Evolutionary conservation across 2,329 filamentous ascomycete species (phyloP).

Genomic region (Lachnellula suecica): DNA sequence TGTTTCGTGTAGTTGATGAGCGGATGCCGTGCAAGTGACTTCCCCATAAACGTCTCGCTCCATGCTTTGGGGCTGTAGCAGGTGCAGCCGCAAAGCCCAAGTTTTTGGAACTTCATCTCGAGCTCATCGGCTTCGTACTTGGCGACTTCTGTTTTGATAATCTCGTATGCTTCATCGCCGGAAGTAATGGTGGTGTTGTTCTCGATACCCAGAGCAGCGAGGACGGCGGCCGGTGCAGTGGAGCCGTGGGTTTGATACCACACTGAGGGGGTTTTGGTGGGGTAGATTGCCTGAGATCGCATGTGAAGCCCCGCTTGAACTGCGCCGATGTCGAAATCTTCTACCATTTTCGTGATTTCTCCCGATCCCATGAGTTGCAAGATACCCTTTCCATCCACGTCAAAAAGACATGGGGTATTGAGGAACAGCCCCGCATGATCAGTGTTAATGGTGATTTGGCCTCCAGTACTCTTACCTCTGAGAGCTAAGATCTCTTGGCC

Average conservation of each 20-base stretch:
- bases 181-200: not conserved
- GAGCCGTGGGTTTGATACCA: slow-evolving; percentile 75
- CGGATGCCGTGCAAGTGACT: slow-evolving; percentile 8
- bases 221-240: slow-evolving; percentile 63
- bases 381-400: slow-evolving; percentile 7
- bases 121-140: slow-evolving; percentile 6
- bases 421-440: slow-evolving; percentile 11
- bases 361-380: not conserved
- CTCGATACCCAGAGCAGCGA: slow-evolving; percentile 66
- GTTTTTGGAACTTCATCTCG: slow-evolving; percentile 1
- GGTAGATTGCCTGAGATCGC: slow-evolving; percentile 48
- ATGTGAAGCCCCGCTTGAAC: not conserved
- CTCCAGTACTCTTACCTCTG: slow-evolving; percentile 15
- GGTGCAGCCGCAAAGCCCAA: slow-evolving; percentile 10
- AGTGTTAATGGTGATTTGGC: slow-evolving; percentile 9
- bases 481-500: slow-evolving; percentile 38
- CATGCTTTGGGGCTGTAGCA: slow-evolving; percentile 11
- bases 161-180: slow-evolving; percentile 3
- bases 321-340: slow-evolving; percentile 5
- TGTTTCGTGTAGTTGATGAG: slow-evolving; percentile 4
- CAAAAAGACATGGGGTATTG: not conserved
- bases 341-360: not conserved
- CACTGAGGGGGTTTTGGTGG: slow-evolving; percentile 59
- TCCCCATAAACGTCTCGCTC: slow-evolving; percentile 12
- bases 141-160: slow-evolving; percentile 3